Evolutionary conservation across 1,139 yeast genomes (phyloP), one percentile per base, ranked within the genome.

Genomic region (Kodamaea arcana): DNA sequence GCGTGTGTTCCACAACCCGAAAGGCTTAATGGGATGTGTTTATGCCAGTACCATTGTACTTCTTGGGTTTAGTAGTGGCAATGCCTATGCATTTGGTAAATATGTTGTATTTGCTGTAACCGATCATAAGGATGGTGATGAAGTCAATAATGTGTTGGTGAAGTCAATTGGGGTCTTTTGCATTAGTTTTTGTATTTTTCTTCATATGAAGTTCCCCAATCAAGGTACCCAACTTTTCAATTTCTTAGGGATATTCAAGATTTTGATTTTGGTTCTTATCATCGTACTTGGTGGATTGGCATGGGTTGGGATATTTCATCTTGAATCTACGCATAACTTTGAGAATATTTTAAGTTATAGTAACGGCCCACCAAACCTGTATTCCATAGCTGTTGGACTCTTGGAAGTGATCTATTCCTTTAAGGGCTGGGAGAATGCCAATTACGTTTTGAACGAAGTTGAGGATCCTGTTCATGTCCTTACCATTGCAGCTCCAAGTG

Each of bases 401-500:
- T 46, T 68, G 17, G 72, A 67, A 41, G 65, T 68, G 29, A 61
- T 68, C 8, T 57, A 60, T 50, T 62, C 69, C 6, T 64, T 62
- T 42, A 64, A 63, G 35, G 70, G 70, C 9, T 58, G 74, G 74
- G 73, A 68, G 45, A 68, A 68, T 41, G 73, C 66, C 35, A 68
- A 68, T 42, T 68, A 67, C 37, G 73, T 68, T 8, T 52, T 68
- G 20, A 62, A 52, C 45, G 73, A 68, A 41, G 60, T 67, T 21
- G 55, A 57, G 12, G 59, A 83, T 48, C 94, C 94, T 0, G 75
- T 78, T 36, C 72, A 75, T 41, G 81, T 84, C 13, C 66, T 84
- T 41, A 80, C 75, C 32, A 62, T 78, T 30, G 85, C 90, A 1
- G 92, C 90, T 11, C 94, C 94, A 8, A 51, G 71, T 16, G 85